Conservation (phyloP, 2,329 filamentous ascomycete genomes). For the Colletotrichum viniferum region DNA sequence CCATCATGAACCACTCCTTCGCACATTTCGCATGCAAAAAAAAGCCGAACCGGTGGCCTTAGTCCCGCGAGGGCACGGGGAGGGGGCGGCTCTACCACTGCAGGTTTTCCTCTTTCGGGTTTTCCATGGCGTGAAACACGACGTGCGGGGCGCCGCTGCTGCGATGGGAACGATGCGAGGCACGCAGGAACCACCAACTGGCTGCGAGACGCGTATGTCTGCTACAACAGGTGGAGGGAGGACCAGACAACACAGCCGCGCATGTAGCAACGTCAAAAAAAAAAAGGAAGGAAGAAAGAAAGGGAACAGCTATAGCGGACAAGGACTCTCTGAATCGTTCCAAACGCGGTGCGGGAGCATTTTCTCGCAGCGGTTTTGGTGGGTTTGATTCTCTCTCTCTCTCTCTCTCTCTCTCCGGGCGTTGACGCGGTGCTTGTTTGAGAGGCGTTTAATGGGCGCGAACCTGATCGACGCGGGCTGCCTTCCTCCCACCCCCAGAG, state of each 20-base stretch:
- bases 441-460: background rate
- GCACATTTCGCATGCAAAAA: background rate
- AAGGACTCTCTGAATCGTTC: background rate
- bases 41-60: background rate
- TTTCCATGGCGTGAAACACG: slow-evolving; percentile 8
- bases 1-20: background rate
- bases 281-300: background rate
- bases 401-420: background rate
- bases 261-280: background rate
- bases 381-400: background rate
- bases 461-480: background rate
- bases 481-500: background rate
- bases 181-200: background rate
- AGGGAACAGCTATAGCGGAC: background rate
- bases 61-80: background rate
- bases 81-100: background rate
- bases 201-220: background rate
- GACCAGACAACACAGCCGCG: background rate
- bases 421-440: background rate
- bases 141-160: background rate
- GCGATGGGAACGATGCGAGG: background rate
- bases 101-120: background rate
- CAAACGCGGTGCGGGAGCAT: background rate
- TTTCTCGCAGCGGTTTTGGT: background rate
- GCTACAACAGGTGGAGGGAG: background rate